Conservation (phyloP, 1,284 basidiomycete genomes). For the Cerioporus squamosus region DNA sequence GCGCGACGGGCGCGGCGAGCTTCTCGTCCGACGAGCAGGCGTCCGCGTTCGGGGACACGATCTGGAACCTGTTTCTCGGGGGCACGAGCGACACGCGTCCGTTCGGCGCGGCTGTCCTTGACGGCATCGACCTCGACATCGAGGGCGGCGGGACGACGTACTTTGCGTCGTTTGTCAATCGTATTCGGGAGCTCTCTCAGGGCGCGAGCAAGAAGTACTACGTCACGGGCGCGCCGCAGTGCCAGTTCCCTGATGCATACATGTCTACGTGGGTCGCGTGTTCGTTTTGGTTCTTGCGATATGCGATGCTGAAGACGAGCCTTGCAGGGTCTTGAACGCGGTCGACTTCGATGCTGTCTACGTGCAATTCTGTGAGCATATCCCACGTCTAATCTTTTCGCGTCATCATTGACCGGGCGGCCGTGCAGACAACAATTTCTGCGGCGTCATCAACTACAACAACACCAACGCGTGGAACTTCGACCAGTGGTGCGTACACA, state of each 20-base stretch:
- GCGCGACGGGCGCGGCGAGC: constrained; percentile 55
- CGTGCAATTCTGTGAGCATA: constrained; percentile 58
- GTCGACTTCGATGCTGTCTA: constrained; percentile 66
- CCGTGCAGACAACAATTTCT: constrained; percentile 69
- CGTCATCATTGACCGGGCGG: no score
- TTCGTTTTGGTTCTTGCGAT: constrained; percentile 26
- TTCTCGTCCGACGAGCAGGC: constrained; percentile 62
- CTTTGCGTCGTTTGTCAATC: constrained; percentile 57
- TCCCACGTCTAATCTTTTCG: no score
- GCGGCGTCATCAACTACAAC: constrained; percentile 47
- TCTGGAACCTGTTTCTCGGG: constrained; percentile 72
- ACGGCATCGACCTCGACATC: constrained; percentile 74
- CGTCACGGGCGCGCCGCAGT: constrained; percentile 71
- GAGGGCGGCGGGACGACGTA: constrained; percentile 59
- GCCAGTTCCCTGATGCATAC: constrained; percentile 65
- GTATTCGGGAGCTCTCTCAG: constrained; percentile 50
- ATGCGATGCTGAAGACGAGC: neutral
- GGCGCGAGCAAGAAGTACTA: constrained; percentile 63
- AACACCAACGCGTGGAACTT: constrained; percentile 52
- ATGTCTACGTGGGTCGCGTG: constrained; percentile 41
- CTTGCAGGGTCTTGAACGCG: constrained; percentile 48
- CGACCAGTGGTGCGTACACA: constrained; percentile 44
- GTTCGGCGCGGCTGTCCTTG: constrained; percentile 67
- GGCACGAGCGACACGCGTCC: constrained; percentile 59
- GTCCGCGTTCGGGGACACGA: constrained; percentile 53